Evolutionary conservation across 2,329 filamentous ascomycete species (phyloP), one percentile per base, ranked within the genome.

Genomic region (Cordyceps farinosa): DNA sequence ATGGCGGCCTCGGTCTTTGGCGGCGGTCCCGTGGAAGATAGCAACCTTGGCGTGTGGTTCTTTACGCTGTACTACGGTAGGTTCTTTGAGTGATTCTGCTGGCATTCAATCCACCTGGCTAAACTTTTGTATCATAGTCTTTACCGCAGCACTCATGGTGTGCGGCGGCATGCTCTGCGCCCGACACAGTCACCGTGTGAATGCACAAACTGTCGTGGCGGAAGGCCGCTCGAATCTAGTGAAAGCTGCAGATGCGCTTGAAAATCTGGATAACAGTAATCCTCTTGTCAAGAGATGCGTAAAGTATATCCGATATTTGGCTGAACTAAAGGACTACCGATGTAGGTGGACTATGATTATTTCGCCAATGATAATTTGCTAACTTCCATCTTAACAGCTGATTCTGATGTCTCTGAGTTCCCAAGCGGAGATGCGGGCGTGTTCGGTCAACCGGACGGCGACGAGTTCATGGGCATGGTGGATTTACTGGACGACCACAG

Each of bases 31-130:
- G 52, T 52, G 10, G 59, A 55, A 3, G 58, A 66, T 8, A 65
- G 62, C 8, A 64, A 72, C 29, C 65, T 73, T 2, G 72, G 72
- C 1, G 72, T 71, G 1, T 73, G 72, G 72, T 73, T 71, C 68
- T 74, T 73, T 22, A 72, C 70, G 1, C 64, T 73, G 3, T 73
- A 73, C 34, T 73, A 72, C 36, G 71, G 72, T 73, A 27, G 62
- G 71, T 66, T 8, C 22, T 10, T 10, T 11, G 8, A 7, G 5
- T 27, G 17, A n/a, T 22, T 36, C 17, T 36, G 9, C 36, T 13
- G 8, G 3, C 29, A 1, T 11, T 7, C 36, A 3, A 13, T 36
- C 30, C n/a, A 10, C 8, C 13, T 17, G 17, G 17, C 44, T 57
- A 27, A 50, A 17, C 15, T 17, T 15, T 13, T 38, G n/a, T 13